phyloP scores from a whole-genome alignment of 495 filamentous ascomycete species.

The Trypethelium eluteriae region DNA sequence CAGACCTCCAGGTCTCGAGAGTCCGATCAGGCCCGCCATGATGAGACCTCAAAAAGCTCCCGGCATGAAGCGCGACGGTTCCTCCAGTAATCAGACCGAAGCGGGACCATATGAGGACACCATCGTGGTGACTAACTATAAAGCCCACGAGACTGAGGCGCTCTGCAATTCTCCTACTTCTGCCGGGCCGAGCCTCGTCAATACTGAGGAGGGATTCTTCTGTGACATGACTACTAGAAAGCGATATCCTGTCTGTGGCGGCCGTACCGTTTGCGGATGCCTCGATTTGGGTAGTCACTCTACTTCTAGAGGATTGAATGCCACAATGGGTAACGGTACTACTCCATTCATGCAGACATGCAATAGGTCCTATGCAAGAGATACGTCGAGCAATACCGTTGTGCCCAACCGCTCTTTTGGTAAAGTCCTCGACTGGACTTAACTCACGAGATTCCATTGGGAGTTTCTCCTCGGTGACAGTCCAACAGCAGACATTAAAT shows the following conservation, averaged over 20 bases:
- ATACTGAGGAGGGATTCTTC: background rate
- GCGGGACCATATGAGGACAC: background rate
- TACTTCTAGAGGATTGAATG: background rate
- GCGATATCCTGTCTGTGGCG: background rate
- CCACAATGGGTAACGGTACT: background rate
- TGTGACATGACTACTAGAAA: background rate
- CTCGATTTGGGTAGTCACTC: background rate
- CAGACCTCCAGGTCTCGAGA: no score
- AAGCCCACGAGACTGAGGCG: background rate
- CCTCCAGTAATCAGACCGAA: background rate
- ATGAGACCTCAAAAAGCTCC: no score
- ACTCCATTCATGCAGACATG: background rate
- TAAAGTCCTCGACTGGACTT: background rate
- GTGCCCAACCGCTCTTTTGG: background rate
- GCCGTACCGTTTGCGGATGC: background rate
- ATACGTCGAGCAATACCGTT: background rate
- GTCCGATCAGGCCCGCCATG: no score
- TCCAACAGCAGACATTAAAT: no score
- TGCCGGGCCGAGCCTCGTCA: background rate
- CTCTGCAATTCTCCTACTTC: background rate
- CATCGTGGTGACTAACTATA: background rate
- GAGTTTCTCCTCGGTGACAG: no score
- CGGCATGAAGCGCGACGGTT: no score
- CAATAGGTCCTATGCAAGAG: background rate
- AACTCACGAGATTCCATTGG: background rate